Evolutionary conservation across 2,329 filamentous ascomycete genomes (phyloP).

Genomic region (Fulvia fulva): DNA sequence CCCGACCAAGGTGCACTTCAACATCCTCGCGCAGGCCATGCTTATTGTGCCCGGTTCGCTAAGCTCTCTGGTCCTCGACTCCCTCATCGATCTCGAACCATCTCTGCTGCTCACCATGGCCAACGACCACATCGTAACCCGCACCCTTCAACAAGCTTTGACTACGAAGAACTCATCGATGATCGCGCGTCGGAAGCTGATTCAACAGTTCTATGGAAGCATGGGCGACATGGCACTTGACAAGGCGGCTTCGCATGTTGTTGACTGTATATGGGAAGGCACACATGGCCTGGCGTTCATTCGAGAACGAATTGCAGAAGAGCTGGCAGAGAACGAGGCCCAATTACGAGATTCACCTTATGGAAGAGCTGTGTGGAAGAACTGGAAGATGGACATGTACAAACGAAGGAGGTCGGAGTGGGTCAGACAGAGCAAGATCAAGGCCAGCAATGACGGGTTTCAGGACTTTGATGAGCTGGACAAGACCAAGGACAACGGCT

Average conservation of each 20-base stretch:
- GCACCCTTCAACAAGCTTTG: constrained; percentile 62
- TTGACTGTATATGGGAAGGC: constrained; percentile 63
- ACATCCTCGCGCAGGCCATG: constrained; percentile 77
- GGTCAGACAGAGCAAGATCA: constrained; percentile 56
- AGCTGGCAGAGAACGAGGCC: constrained; percentile 58
- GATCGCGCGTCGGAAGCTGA: constrained; percentile 60
- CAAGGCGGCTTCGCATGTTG: constrained; percentile 61
- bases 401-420: constrained; percentile 61
- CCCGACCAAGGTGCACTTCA: constrained; percentile 59
- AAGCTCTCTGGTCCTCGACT: constrained; percentile 65
- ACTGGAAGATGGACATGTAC: constrained; percentile 71
- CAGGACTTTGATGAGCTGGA: constrained; percentile 48
- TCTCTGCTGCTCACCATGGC: constrained; percentile 57
- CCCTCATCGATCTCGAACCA: constrained; percentile 50
- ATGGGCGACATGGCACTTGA: constrained; percentile 59
- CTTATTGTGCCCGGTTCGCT: constrained; percentile 68
- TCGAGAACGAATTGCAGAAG: constrained; percentile 62
- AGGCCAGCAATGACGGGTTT: constrained; percentile 49
- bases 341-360: constrained; percentile 60
- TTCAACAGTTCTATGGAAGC: constrained; percentile 59
- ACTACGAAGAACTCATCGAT: constrained; percentile 51
- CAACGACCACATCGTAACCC: constrained; percentile 55
- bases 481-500: constrained; percentile 21
- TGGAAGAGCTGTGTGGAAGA: constrained; percentile 67
- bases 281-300: constrained; percentile 63